Evolutionary conservation across 495 filamentous ascomycete genomes (phyloP).

Genomic region (Neurospora sp.): DNA sequence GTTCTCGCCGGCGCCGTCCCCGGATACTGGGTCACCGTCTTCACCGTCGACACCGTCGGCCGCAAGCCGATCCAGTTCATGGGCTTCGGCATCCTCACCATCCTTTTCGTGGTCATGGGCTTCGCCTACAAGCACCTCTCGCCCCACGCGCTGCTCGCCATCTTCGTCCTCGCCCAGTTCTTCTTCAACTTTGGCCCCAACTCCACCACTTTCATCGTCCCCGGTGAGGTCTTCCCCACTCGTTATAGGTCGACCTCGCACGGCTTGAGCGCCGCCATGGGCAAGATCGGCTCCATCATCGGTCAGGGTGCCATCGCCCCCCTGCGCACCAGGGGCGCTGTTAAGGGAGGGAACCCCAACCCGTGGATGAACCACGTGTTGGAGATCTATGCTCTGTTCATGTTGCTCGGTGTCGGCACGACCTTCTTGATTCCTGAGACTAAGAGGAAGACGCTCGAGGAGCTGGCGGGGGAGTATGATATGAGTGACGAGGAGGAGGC

Average conservation of each 20-base stretch:
- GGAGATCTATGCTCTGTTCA: conserved; percentile 72
- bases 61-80: conserved; percentile 71
- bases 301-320: conserved; percentile 43
- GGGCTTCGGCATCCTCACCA: conserved; percentile 64
- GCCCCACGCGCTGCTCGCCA: conserved; percentile 47
- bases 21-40: conserved; percentile 67
- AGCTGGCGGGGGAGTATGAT: conserved; percentile 42
- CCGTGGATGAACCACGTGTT: conserved; percentile 75
- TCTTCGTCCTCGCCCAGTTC: conserved; percentile 75
- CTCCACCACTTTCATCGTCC: conserved; percentile 81
- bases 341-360: conserved; percentile 24
- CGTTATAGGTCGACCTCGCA: conserved; percentile 77
- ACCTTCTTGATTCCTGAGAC: conserved; percentile 64
- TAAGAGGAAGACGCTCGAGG: conserved; percentile 57
- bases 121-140: conserved; percentile 50
- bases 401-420: conserved; percentile 60
- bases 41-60: conserved; percentile 58
- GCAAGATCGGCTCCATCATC: conserved; percentile 53
- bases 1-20: conserved; percentile 66
- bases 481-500: conserved; percentile 1
- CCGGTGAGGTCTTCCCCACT: conserved; percentile 84
- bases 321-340: conserved; percentile 35
- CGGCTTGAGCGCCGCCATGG: conserved; percentile 63
- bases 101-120: conserved; percentile 62
- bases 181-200: conserved; percentile 68